These are phyloP conservation scores for Magnaporthales sp. DNA, from an alignment of 2,329 filamentous ascomycete species.

Conservation along the genomic window DNA sequence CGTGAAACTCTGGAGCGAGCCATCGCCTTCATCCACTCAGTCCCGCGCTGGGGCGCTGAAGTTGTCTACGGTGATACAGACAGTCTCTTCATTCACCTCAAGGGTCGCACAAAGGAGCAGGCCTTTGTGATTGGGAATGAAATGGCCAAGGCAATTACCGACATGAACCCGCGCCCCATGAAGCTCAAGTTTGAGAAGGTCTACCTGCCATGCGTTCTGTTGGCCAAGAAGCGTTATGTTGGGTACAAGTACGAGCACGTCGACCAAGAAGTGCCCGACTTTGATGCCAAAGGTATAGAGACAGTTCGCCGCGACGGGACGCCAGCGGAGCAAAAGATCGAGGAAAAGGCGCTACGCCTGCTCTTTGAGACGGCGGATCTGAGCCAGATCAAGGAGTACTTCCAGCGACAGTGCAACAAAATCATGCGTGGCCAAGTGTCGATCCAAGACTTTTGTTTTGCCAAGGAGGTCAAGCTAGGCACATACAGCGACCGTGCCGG, in stretches of 20 bases:
- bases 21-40: slow-evolving; percentile 84
- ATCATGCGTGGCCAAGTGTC: slow-evolving; percentile 85
- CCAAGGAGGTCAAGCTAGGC: slow-evolving; percentile 81
- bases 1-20: slow-evolving; percentile 91
- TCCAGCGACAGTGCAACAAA: slow-evolving; percentile 82
- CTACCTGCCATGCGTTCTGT: slow-evolving; percentile 86
- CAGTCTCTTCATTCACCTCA: slow-evolving; percentile 84
- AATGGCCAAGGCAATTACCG: slow-evolving; percentile 79
- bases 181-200: slow-evolving; percentile 99
- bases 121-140: slow-evolving; percentile 91
- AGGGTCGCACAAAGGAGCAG: slow-evolving; percentile 76
- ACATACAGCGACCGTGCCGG: slow-evolving; percentile 67
- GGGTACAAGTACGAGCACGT: slow-evolving; percentile 90
- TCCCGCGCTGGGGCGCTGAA: slow-evolving; percentile 82
- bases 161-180: slow-evolving; percentile 81
- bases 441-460: slow-evolving; percentile 94
- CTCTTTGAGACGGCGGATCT: slow-evolving; percentile 87
- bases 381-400: slow-evolving; percentile 80
- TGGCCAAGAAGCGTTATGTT: slow-evolving; percentile 97
- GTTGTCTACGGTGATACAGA: slow-evolving; percentile 98
- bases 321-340: slow-evolving; percentile 91
- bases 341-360: slow-evolving; percentile 82
- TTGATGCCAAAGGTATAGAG: slow-evolving; percentile 97
- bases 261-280: slow-evolving; percentile 70
- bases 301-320: slow-evolving; percentile 93